Evolutionary conservation across 169 alveolate species (phyloP).

Genomic region (Plasmodium coatneyi): DNA sequence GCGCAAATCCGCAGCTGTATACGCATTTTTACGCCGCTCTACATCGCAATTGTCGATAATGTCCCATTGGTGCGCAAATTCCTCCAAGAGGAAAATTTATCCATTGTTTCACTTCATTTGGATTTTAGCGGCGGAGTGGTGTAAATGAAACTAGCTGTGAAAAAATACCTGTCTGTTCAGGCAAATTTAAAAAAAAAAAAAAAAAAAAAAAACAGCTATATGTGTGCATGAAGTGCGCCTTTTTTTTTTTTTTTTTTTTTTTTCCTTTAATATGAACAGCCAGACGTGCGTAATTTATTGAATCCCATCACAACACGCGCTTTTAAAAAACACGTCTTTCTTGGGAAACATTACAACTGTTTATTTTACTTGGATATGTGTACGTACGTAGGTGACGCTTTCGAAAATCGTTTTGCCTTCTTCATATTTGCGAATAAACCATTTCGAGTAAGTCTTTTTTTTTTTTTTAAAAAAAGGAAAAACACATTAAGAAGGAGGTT

Average conservation of each 20-base stretch:
- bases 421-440: background rate
- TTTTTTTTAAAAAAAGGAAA: background rate
- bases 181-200: background rate
- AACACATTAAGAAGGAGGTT: background rate
- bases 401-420: background rate
- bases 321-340: background rate
- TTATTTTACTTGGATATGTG: background rate
- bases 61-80: background rate
- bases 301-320: constrained; percentile 1
- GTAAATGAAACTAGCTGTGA: background rate
- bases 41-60: background rate
- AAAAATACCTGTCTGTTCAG: background rate
- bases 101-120: background rate
- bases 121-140: background rate
- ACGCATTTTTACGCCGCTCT: background rate
- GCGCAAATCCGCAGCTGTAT: background rate
- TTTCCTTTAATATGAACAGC: background rate
- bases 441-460: background rate
- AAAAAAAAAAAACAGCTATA: background rate
- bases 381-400: background rate
- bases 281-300: background rate
- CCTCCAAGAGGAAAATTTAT: background rate
- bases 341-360: background rate
- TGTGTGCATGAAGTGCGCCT: background rate
- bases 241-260: no score